These are phyloP conservation scores for Leishmania lainsoni DNA, from an alignment of 208 protist species.

Conservation along the genomic window DNA sequence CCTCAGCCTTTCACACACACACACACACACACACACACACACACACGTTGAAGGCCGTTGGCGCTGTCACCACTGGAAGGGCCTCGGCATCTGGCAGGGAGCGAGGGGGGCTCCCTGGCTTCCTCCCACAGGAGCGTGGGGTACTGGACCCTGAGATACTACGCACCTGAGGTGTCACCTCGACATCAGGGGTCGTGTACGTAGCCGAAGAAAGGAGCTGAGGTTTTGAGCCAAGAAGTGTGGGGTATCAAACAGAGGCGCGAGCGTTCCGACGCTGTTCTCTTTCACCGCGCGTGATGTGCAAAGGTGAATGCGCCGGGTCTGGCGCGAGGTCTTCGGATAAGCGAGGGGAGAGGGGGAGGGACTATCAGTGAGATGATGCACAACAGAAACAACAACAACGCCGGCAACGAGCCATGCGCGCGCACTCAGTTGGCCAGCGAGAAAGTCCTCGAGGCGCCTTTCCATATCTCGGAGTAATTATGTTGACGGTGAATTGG, in stretches of 20 bases:
- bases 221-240: not conserved
- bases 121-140: not conserved
- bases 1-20: too few relatives aligned
- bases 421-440: not conserved
- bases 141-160: not conserved
- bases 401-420: not conserved
- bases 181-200: not conserved
- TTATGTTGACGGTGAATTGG: not conserved
- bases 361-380: not conserved
- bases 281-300: not conserved
- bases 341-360: not conserved
- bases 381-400: not conserved
- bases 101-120: not conserved
- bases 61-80: too few relatives aligned
- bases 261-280: not conserved
- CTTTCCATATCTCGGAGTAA: not conserved
- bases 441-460: not conserved
- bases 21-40: too few relatives aligned
- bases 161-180: not conserved
- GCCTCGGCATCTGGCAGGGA: too few relatives aligned
- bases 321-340: not conserved
- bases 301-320: not conserved
- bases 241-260: not conserved
- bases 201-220: not conserved
- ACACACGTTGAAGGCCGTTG: too few relatives aligned